Evolutionary conservation across 495 filamentous ascomycete species (phyloP).

Genomic region (Aspergillus bertholletiae): DNA sequence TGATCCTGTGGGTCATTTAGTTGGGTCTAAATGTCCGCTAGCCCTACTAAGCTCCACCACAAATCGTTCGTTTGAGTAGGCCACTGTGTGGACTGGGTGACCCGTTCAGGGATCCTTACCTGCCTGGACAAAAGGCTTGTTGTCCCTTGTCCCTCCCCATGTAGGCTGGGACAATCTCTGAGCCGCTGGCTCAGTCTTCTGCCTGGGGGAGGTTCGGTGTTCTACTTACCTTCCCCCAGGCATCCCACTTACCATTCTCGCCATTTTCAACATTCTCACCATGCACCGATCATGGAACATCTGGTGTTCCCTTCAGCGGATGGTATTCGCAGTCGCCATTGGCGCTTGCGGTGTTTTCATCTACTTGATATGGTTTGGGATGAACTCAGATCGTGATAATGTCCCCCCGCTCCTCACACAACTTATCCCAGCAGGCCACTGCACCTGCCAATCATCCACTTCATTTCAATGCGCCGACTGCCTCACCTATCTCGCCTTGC

Average conservation of each 20-base stretch:
- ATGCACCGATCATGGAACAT: not conserved
- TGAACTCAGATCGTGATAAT: slow-evolving; percentile 12
- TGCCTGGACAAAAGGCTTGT: not conserved
- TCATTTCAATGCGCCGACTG: slow-evolving; percentile 12
- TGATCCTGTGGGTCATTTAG: not conserved
- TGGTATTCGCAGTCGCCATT: not conserved
- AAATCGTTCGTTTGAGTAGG: not conserved
- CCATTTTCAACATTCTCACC: not conserved
- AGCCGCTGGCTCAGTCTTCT: not conserved
- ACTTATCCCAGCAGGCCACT: slow-evolving; percentile 14
- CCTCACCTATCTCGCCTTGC: not conserved
- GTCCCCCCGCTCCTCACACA: slow-evolving; percentile 9
- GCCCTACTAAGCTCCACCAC: not conserved
- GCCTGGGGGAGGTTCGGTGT: not conserved
- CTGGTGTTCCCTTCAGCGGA: not conserved
- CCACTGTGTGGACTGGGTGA: not conserved
- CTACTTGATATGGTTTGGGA: slow-evolving; percentile 8
- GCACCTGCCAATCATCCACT: slow-evolving; percentile 12
- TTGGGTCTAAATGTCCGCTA: not conserved
- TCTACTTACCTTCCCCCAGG: not conserved
- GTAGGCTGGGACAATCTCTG: not conserved
- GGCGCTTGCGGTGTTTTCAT: slow-evolving; percentile 1
- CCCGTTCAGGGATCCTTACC: not conserved
- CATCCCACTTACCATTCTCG: not conserved
- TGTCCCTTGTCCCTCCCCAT: not conserved